Evolutionary conservation across 1,284 basidiomycete genomes (phyloP).

Genomic region (Phellopilus nigrolimitatus): DNA sequence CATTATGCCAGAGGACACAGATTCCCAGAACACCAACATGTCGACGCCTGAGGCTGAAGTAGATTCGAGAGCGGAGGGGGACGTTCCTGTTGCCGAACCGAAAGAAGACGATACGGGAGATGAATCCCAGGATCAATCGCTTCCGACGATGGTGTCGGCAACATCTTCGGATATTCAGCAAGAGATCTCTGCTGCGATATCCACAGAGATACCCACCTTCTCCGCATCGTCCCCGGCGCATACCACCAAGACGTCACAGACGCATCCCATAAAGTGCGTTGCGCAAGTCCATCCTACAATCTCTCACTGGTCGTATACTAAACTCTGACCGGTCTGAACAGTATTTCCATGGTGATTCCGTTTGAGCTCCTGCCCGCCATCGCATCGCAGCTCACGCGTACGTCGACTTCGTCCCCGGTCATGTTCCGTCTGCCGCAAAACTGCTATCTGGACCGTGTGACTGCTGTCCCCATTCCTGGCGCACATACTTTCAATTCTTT

Average conservation of each 20-base stretch:
- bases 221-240: conserved; percentile 16
- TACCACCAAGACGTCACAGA: conserved; percentile 67
- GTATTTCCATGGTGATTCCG: conserved; percentile 64
- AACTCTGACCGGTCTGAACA: too few relatives aligned
- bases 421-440: conserved; percentile 33
- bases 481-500: conserved; percentile 9
- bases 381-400: conserved; percentile 45
- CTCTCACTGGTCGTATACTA: conserved; percentile 23
- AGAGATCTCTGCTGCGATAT: conserved; percentile 50
- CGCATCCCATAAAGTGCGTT: conserved; percentile 80
- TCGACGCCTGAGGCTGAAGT: conserved; percentile 2
- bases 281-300: not conserved
- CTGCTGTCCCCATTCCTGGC: conserved; percentile 18
- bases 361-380: conserved; percentile 52
- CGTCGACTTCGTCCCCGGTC: conserved; percentile 32
- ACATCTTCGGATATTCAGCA: conserved; percentile 35
- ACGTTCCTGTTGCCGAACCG: not conserved
- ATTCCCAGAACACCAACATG: not conserved
- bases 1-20: not conserved
- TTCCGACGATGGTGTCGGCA: conserved; percentile 25
- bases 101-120: too few relatives aligned
- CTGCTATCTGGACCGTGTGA: conserved; percentile 31
- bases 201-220: conserved; percentile 17
- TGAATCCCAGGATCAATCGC: conserved; percentile 20
- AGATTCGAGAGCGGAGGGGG: conserved; percentile 13